Evolutionary conservation across 2,329 filamentous ascomycete genomes (phyloP).

Genomic region (Curvularia spicifera): DNA sequence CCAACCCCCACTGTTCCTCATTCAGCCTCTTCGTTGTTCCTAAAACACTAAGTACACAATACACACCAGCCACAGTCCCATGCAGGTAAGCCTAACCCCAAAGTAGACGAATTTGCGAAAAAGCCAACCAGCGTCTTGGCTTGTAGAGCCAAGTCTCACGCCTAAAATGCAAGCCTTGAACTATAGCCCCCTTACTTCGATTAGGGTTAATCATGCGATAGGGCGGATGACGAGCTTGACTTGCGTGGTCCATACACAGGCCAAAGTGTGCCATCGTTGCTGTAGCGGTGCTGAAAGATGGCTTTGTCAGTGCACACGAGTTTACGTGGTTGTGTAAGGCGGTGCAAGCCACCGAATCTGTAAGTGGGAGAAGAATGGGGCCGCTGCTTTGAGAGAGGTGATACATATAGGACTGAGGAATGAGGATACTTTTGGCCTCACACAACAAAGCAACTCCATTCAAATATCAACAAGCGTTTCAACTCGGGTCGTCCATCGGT

Average conservation of each 20-base stretch:
- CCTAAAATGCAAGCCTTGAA: not conserved
- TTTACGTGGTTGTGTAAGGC: not conserved
- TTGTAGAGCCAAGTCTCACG: not conserved
- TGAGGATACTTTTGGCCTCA: not conserved
- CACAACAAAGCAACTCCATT: not conserved
- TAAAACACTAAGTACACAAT: not conserved
- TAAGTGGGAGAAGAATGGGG: not conserved
- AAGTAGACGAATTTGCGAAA: not conserved
- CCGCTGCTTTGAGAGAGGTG: not conserved
- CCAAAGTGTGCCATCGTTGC: not conserved
- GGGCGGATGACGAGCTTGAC: not conserved
- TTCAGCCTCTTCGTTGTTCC: not conserved
- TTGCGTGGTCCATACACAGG: not conserved
- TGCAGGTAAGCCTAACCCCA: not conserved
- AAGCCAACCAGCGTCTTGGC: not conserved
- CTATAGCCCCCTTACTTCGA: not conserved
- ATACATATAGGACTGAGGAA: constrained; percentile 1
- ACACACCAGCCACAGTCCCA: not conserved
- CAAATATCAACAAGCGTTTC: not conserved
- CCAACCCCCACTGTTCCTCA: no score
- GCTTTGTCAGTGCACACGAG: not conserved
- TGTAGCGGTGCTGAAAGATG: not conserved
- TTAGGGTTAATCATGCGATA: not conserved
- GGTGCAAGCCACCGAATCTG: constrained; percentile 1
- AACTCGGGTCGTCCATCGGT: not conserved